A percentile compares a stretch with the other conserved stretches of the same genome.
phyloP scores from a whole-genome alignment of 139 green algal species.

The Chlorella ohadii region DNA sequence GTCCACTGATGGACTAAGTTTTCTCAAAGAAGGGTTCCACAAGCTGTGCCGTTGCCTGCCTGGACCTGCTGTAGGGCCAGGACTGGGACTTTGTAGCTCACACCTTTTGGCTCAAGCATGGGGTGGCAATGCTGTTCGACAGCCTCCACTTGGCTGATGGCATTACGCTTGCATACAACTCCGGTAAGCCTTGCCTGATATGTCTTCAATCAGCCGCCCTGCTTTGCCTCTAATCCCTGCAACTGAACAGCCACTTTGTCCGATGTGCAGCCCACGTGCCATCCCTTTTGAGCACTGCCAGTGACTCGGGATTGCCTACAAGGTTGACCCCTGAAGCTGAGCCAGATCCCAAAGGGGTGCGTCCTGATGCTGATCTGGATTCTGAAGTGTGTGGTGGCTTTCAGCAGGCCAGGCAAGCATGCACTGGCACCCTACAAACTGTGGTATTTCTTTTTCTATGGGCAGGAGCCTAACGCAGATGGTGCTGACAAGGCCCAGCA shows the following conservation, averaged over 20 bases:
- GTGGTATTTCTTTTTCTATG: too few relatives aligned
- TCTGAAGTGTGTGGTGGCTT: too few relatives aligned
- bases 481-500: not conserved
- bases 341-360: not conserved
- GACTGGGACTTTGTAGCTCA: slow-evolving; percentile 90
- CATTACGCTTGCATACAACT: slow-evolving; percentile 94
- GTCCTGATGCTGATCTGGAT: too few relatives aligned
- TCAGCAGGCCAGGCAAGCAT: too few relatives aligned
- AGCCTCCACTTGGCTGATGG: slow-evolving; percentile 83
- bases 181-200: slow-evolving; percentile 54
- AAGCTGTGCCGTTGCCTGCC: too few relatives aligned
- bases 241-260: too few relatives aligned
- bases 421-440: too few relatives aligned
- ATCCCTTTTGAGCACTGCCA: slow-evolving; percentile 35
- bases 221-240: too few relatives aligned
- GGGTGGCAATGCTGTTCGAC: slow-evolving; percentile 87
- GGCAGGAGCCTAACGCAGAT: not conserved
- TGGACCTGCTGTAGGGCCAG: slow-evolving; percentile 60
- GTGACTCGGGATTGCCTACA: not conserved
- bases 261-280: slow-evolving; percentile 23
- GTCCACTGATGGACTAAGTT: too few relatives aligned
- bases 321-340: slow-evolving; percentile 3
- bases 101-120: slow-evolving; percentile 98
- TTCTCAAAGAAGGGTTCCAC: too few relatives aligned
- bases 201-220: too few relatives aligned